phyloP scores from a whole-genome alignment of 768 basidiomycete genomes.

The Agrocybe praecox region DNA sequence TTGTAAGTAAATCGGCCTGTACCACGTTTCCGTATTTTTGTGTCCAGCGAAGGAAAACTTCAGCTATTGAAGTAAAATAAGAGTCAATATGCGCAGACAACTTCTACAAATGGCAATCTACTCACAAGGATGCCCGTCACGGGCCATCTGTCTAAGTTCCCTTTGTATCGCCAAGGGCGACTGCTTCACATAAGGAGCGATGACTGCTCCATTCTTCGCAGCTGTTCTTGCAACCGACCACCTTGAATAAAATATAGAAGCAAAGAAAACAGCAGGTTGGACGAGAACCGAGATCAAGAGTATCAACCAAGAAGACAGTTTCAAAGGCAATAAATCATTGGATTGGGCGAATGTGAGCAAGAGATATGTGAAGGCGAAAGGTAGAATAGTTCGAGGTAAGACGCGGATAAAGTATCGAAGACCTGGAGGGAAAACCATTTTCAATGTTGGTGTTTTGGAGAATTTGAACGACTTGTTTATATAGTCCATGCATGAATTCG shows the following conservation, averaged over 20 bases:
- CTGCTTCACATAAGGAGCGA: conserved; percentile 32
- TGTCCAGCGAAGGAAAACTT: conserved; percentile 25
- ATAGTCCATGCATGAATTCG: no score
- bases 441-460: background rate
- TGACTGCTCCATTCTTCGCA: conserved; percentile 30
- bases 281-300: background rate
- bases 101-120: background rate
- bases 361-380: background rate
- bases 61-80: conserved; percentile 23
- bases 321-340: background rate
- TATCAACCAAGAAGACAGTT: conserved; percentile 3
- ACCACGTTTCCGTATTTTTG: conserved; percentile 34
- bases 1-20: conserved; percentile 28
- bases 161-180: conserved; percentile 23
- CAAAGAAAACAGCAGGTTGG: conserved; percentile 8
- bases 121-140: conserved; percentile 36
- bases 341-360: background rate
- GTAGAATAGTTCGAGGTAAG: background rate
- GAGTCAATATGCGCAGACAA: background rate
- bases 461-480: no score
- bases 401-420: background rate
- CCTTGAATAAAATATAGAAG: conserved; percentile 14
- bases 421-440: background rate
- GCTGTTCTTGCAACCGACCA: conserved; percentile 27
- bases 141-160: conserved; percentile 25